These are phyloP conservation scores for Verruconis gallopava DNA, from an alignment of 2,329 filamentous ascomycete genomes.

Conservation along the genomic window DNA sequence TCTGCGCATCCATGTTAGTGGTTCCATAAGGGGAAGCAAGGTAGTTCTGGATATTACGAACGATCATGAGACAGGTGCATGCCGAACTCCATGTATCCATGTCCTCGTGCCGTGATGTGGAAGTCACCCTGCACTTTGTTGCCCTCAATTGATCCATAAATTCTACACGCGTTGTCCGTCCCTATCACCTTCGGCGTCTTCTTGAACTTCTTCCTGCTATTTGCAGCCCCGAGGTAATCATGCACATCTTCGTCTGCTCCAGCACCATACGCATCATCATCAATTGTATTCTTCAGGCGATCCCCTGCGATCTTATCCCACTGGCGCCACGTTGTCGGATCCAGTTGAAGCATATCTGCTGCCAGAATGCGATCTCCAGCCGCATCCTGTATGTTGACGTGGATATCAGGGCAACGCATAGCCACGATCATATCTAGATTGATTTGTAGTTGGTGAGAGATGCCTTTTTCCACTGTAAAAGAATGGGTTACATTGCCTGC, in stretches of 20 bases:
- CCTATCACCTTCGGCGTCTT: constrained; percentile 59
- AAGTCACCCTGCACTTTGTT: constrained; percentile 99
- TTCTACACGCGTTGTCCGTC: constrained; percentile 62
- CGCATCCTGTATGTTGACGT: constrained; percentile 94
- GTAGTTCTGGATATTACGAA: constrained; percentile 32
- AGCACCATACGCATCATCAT: constrained; percentile 23
- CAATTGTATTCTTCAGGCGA: constrained; percentile 27
- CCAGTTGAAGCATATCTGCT: constrained; percentile 56
- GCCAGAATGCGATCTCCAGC: constrained; percentile 85
- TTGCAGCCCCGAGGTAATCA: constrained; percentile 69
- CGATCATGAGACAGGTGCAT: constrained; percentile 69
- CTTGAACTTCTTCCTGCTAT: constrained; percentile 51
- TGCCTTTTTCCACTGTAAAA: constrained; percentile 85
- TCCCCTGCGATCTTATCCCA: constrained; percentile 57
- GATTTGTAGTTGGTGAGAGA: constrained; percentile 79
- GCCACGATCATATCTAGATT: constrained; percentile 87
- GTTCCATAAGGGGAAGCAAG: constrained; percentile 6
- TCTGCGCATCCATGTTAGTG: constrained; percentile 34
- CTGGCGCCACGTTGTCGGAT: constrained; percentile 66
- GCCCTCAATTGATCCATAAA: constrained; percentile 79
- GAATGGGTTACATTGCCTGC: constrained; percentile 71
- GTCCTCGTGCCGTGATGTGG: constrained; percentile 87
- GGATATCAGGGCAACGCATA: constrained; percentile 80
- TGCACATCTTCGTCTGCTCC: constrained; percentile 73
- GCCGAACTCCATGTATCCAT: constrained; percentile 79